Evolutionary conservation across 2,329 filamentous ascomycete genomes (phyloP).

Genomic region (Leptoxyphium fumago): DNA sequence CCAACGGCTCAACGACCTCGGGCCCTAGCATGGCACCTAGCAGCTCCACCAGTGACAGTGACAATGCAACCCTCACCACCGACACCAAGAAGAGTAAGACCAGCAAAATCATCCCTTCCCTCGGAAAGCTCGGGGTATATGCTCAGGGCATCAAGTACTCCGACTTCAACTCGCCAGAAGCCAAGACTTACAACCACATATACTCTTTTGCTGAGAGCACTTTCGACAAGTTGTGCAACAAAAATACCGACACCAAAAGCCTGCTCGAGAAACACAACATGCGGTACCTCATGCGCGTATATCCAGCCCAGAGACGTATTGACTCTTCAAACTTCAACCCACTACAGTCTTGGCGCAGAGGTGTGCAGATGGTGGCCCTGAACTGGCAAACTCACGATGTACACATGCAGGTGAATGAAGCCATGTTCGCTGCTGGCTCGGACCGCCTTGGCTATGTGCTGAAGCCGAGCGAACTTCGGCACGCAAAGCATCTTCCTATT

Average conservation of each 20-base stretch:
- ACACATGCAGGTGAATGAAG: constrained; percentile 89
- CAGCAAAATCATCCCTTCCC: constrained; percentile 72
- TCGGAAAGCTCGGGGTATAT: constrained; percentile 76
- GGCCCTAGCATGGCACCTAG: constrained; percentile 40
- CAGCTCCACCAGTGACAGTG: constrained; percentile 62
- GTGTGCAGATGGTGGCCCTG: constrained; percentile 92
- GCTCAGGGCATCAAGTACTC: constrained; percentile 66
- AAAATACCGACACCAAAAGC: constrained; percentile 59
- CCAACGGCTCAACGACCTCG: constrained; percentile 43
- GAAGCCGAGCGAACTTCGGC: constrained; percentile 73
- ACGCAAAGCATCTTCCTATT: constrained; percentile 44
- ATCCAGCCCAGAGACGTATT: constrained; percentile 69
- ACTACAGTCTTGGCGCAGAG: constrained; percentile 81
- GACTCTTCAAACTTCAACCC: constrained; percentile 91
- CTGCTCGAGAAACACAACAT: constrained; percentile 81
- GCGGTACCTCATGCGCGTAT: constrained; percentile 82
- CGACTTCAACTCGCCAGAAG: constrained; percentile 63
- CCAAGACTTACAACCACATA: constrained; percentile 83
- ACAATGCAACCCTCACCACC: constrained; percentile 44
- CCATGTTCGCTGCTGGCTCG: constrained; percentile 85
- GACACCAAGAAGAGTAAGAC: constrained; percentile 43
- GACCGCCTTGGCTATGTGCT: constrained; percentile 86
- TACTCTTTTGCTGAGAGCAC: constrained; percentile 87
- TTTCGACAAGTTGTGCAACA: constrained; percentile 67
- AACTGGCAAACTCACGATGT: constrained; percentile 98